phyloP scores from a whole-genome alignment of 2,329 filamentous ascomycete species.

The Aspergillus quadricinctus region DNA sequence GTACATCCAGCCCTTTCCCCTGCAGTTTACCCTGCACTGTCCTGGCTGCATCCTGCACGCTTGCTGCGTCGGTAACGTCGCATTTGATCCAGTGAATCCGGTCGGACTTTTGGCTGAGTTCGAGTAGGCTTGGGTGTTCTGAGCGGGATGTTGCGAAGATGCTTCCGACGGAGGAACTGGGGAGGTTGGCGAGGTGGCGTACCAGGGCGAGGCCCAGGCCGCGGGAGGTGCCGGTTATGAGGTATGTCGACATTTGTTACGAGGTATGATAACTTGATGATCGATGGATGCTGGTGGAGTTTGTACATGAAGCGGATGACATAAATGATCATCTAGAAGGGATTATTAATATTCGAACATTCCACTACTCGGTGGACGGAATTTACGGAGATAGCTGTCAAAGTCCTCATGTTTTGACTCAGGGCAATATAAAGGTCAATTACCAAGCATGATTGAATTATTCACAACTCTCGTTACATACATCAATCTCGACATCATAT shows the following conservation, averaged over 20 bases:
- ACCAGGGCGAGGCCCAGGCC: conserved; percentile 36
- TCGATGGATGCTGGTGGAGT: not conserved
- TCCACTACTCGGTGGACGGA: not conserved
- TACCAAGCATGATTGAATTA: not conserved
- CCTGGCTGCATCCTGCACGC: conserved; percentile 31
- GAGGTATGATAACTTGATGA: not conserved
- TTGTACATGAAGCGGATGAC: not conserved
- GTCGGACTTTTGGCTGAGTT: conserved; percentile 31
- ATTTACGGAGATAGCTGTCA: not conserved
- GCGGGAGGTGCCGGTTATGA: conserved; percentile 35
- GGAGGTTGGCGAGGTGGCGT: conserved; percentile 26
- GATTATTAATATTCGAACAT: not conserved
- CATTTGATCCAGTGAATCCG: conserved; percentile 36
- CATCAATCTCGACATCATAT: not conserved
- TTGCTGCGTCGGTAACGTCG: conserved; percentile 33
- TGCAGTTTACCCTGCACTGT: conserved; percentile 30
- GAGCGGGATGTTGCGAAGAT: conserved; percentile 42
- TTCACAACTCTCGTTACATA: not conserved
- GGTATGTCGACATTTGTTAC: conserved; percentile 32
- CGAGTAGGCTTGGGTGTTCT: conserved; percentile 27
- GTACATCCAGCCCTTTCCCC: conserved; percentile 43
- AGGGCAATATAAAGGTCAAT: not conserved
- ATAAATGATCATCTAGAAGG: not conserved
- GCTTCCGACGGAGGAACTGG: conserved; percentile 31
- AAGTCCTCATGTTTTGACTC: no score